Evolutionary conservation across 805 yeast species (phyloP), one percentile per base, ranked within the genome.

Genomic region (Metschnikowia noctiluminum): DNA sequence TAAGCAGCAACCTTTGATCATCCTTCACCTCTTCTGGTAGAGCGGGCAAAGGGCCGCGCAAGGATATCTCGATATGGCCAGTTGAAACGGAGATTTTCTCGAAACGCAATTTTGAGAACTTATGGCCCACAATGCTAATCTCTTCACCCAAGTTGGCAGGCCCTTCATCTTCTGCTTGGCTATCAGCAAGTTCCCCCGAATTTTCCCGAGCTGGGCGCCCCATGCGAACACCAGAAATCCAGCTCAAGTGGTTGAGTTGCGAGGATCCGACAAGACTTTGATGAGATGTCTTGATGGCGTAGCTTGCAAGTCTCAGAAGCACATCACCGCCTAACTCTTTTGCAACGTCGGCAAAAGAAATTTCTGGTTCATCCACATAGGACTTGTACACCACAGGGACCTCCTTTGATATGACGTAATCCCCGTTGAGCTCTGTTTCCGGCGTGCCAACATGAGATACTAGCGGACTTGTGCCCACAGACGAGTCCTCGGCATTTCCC

Each of bases 171-270:
- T 62, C 68, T 8, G 4, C 21, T 21, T 21, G 21, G 21, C 21
- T 21, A 4, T 21, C 4, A 21, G 21, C 21, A 21, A 21, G 4
- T 4, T 58, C 60, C 13, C 44, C 47, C 8, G 50, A 40, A 8
- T 46, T 39, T 31, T 74, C 65, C 0, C 74, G 70, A 8, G 63
- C 59, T 48, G 70, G 68, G 38, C 74, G 70, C 1, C 89, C 89
- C 54, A 92, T 80, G 49, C 90, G 75, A 7, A 92, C 96, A 44
- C 98, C 97, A 0, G 97, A 84, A 35, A 95, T 83, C 98, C 98
- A 92, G 54, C 86, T 84, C 52, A 92, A 69, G 61, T 89, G 96
- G 56, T 85, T 82, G 30, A 80, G 62, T 47, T 79, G 78, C 48
- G 70, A 73, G 49, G 59, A 70, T 63, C 53, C 49, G 32, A 58